These are phyloP conservation scores for Pichia heedii DNA, from an alignment of 805 yeast genomes.

Conservation along the genomic window DNA sequence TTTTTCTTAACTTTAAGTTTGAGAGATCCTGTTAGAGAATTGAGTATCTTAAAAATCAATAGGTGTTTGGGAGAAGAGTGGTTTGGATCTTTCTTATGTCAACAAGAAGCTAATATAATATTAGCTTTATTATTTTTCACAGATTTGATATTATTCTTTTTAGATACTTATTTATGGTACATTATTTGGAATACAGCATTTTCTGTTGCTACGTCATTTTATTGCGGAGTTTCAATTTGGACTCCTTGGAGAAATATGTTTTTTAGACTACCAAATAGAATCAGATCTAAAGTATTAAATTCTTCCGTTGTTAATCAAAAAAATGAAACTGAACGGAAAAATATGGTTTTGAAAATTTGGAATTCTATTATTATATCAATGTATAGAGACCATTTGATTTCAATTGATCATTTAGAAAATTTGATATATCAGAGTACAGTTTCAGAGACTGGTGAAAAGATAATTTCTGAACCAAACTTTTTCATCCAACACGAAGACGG, in stretches of 20 bases:
- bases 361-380: conserved; percentile 74
- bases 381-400: conserved; percentile 72
- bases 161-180: conserved; percentile 82
- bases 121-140: conserved; percentile 46
- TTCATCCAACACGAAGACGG: conserved; percentile 80
- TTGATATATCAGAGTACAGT: conserved; percentile 46
- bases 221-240: conserved; percentile 75
- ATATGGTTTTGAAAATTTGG: conserved; percentile 66
- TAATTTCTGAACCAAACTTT: conserved; percentile 62
- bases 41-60: conserved; percentile 44
- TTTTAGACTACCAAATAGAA: conserved; percentile 66
- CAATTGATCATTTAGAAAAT: conserved; percentile 62
- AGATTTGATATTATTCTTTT: conserved; percentile 60
- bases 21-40: conserved; percentile 64
- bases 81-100: conserved; percentile 46
- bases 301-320: conserved; percentile 28
- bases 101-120: conserved; percentile 47
- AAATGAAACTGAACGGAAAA: conserved; percentile 35
- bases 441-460: conserved; percentile 31
- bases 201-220: conserved; percentile 57
- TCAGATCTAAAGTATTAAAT: conserved; percentile 58
- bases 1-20: conserved; percentile 66
- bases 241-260: conserved; percentile 84
- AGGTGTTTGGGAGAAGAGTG: conserved; percentile 55
- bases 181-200: conserved; percentile 70